These are phyloP conservation scores for Nothophytophthora sp. DNA, from an alignment of 352 stramenopile species.

Conservation along the genomic window DNA sequence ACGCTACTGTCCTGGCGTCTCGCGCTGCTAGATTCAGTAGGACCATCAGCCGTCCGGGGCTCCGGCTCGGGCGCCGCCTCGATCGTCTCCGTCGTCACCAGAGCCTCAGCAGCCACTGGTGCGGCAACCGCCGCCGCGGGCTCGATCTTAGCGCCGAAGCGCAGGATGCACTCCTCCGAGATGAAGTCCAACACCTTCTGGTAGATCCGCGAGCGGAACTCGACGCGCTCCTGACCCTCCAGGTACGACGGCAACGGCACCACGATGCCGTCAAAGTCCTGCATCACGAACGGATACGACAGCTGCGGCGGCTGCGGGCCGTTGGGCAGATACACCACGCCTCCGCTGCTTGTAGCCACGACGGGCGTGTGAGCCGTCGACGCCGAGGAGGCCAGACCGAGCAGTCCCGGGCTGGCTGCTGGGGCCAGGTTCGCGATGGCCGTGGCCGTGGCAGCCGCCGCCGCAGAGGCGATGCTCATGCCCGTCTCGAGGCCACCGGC, in stretches of 20 bases:
- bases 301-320: constrained; percentile 57
- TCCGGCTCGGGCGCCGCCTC: constrained; percentile 5
- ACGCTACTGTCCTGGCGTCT: not conserved
- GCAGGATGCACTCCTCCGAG: constrained; percentile 75
- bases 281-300: constrained; percentile 51
- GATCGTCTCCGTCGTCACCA: not conserved
- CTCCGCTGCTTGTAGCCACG: constrained; percentile 10
- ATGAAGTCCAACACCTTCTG: constrained; percentile 87
- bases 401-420: not conserved
- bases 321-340: constrained; percentile 47
- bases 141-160: constrained; percentile 33
- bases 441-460: not conserved
- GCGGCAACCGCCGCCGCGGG: not conserved
- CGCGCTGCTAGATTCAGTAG: not conserved
- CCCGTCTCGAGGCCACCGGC: not conserved
- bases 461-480: not conserved
- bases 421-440: not conserved
- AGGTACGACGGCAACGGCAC: constrained; percentile 79
- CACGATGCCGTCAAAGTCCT: constrained; percentile 82
- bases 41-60: not conserved
- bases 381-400: constrained; percentile 4
- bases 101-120: not conserved
- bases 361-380: not conserved
- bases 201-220: constrained; percentile 80
- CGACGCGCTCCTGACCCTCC: constrained; percentile 65